Conservation (phyloP, 169 alveolate genomes). For the Toxoplasma gondii region DNA sequence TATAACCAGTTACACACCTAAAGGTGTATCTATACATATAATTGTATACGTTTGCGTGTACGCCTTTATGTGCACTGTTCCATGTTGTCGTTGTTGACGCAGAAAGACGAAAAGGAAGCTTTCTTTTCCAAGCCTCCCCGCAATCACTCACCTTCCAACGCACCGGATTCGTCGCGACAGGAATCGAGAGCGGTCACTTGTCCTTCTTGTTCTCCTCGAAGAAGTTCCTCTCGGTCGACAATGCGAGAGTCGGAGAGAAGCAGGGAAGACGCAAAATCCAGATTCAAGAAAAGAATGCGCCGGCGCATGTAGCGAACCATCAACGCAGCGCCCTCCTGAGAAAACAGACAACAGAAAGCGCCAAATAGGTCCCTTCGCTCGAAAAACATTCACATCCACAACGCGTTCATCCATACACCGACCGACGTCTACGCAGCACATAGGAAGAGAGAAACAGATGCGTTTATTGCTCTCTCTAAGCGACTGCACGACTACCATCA, state of each 20-base stretch:
- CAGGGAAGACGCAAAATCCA: conserved; percentile 48
- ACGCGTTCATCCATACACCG: neutral
- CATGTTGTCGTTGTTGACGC: too few relatives aligned
- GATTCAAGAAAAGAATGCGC: conserved; percentile 57
- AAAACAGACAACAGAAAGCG: neutral
- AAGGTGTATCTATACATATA: neutral
- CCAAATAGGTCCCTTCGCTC: neutral
- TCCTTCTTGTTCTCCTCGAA: conserved; percentile 21
- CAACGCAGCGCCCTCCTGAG: conserved; percentile 65
- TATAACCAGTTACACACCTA: too few relatives aligned
- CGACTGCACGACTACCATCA: too few relatives aligned
- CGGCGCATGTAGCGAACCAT: conserved; percentile 64
- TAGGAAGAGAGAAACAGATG: too few relatives aligned
- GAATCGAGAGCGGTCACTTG: conserved; percentile 44
- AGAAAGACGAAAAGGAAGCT: too few relatives aligned
- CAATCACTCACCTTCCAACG: conserved; percentile 48
- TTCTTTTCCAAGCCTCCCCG: too few relatives aligned
- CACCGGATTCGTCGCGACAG: conserved; percentile 52
- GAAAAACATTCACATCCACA: neutral
- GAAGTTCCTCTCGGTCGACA: conserved; percentile 21
- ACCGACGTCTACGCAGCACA: too few relatives aligned
- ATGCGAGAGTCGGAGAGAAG: conserved; percentile 59
- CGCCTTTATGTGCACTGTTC: too few relatives aligned
- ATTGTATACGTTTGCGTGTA: neutral
- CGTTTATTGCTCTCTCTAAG: too few relatives aligned